Evolutionary conservation across 2,329 filamentous ascomycete genomes (phyloP).

Genomic region (Teratosphaeria nubilosa): DNA sequence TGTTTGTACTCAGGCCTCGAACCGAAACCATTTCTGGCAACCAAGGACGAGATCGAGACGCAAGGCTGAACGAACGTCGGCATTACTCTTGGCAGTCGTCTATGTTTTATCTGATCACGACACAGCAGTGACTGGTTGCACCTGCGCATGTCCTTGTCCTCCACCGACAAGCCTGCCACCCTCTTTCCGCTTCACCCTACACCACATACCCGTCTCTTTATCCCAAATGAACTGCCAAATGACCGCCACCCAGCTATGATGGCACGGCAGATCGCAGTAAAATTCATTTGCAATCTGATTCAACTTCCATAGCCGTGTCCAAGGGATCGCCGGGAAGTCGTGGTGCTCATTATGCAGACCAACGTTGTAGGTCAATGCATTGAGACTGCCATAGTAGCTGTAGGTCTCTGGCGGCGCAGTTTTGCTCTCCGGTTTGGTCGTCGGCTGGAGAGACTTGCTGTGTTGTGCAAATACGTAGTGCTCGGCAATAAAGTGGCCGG

Average conservation of each 20-base stretch:
- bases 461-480: constrained; percentile 55
- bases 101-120: background rate
- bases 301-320: constrained; percentile 73
- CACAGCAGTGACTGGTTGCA: constrained; percentile 1
- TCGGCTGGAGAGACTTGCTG: constrained; percentile 28
- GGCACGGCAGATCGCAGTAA: constrained; percentile 75
- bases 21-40: too few relatives aligned
- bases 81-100: background rate
- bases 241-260: constrained; percentile 84
- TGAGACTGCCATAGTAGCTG: constrained; percentile 90
- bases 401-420: constrained; percentile 60
- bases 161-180: constrained; percentile 53
- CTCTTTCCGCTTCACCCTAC: constrained; percentile 82
- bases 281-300: constrained; percentile 80
- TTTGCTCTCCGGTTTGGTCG: constrained; percentile 9
- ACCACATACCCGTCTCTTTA: constrained; percentile 78
- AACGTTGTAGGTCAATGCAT: constrained; percentile 91
- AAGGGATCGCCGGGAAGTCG: constrained; percentile 93
- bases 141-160: constrained; percentile 2
- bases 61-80: background rate
- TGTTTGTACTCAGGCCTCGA: too few relatives aligned
- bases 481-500: constrained; percentile 97
- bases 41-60: background rate
- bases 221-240: constrained; percentile 96
- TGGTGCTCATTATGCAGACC: constrained; percentile 98